Conservation (phyloP, 73 alveolate genomes). For the Diophrys sp. region DNA sequence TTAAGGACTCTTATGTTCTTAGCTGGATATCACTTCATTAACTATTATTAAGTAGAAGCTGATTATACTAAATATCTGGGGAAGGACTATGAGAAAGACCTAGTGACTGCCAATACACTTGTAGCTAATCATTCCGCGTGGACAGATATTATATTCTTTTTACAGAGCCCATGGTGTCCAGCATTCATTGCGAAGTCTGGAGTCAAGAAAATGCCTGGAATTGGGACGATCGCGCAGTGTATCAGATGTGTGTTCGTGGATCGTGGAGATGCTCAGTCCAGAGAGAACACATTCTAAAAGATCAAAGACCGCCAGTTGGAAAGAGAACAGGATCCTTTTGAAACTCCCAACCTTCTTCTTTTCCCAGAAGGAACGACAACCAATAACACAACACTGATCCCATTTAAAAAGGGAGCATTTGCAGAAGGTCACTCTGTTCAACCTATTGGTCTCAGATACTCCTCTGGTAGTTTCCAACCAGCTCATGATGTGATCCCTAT, state of each 20-base stretch:
- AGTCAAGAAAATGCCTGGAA: conserved; percentile 2
- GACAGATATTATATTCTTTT: conserved; percentile 25
- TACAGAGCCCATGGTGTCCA: conserved; percentile 4
- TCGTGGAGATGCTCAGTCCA: conserved; percentile 29
- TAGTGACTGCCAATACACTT: conserved; percentile 1
- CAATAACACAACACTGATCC: conserved; percentile 70
- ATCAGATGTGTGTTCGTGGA: conserved; percentile 17
- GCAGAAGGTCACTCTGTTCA: conserved; percentile 72
- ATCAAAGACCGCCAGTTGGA: conserved; percentile 7
- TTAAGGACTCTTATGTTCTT: not conserved
- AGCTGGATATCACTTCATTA: conserved; percentile 1
- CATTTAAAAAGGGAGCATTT: conserved; percentile 94
- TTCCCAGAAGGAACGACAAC: conserved; percentile 98
- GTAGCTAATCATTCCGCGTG: conserved; percentile 35
- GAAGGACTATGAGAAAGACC: conserved; percentile 8
- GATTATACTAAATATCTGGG: conserved; percentile 23
- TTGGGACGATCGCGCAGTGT: not conserved
- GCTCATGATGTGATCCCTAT: conserved; percentile 14
- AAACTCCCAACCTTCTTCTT: conserved; percentile 66
- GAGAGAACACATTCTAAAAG: not conserved
- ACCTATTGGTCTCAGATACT: conserved; percentile 73
- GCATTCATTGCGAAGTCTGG: conserved; percentile 16
- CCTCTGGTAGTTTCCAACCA: conserved; percentile 6
- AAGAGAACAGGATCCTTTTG: conserved; percentile 19
- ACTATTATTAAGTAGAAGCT: not conserved